Conservation (phyloP, 2,329 filamentous ascomycete species). For the Penicillium sp. region DNA sequence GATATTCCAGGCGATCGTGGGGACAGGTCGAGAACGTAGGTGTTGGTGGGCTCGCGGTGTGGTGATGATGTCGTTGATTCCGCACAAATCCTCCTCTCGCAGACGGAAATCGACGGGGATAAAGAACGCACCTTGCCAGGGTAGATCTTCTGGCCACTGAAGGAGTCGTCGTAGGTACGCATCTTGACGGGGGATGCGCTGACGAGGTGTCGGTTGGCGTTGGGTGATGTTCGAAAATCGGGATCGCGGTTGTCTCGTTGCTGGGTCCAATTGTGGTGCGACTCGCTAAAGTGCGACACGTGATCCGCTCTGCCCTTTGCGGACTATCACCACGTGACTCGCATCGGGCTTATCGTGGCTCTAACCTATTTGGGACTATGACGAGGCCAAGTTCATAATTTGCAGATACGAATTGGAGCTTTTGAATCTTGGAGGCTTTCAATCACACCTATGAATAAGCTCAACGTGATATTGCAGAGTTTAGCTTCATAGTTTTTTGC, state of each 20-base stretch:
- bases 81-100: constrained; percentile 15
- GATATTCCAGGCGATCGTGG: constrained; percentile 4
- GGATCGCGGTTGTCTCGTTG: constrained; percentile 34
- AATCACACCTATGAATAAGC: no score
- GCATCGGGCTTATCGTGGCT: background rate
- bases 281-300: constrained; percentile 45
- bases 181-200: constrained; percentile 55
- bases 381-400: background rate
- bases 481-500: no score
- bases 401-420: background rate
- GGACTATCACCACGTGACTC: constrained; percentile 8
- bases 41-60: constrained; percentile 2
- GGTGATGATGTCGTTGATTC: constrained; percentile 12
- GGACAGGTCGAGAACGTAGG: background rate
- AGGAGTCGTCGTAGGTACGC: constrained; percentile 73
- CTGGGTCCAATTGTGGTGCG: constrained; percentile 42
- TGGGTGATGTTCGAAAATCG: constrained; percentile 42
- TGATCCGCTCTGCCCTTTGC: constrained; percentile 40
- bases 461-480: no score
- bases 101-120: constrained; percentile 14
- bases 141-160: constrained; percentile 74
- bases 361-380: background rate
- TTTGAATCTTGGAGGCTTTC: background rate
- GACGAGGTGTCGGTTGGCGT: constrained; percentile 42
- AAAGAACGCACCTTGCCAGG: constrained; percentile 64